Base-by-base conservation (phyloP, 805 yeast species). In the Candida adriatica region DNA sequence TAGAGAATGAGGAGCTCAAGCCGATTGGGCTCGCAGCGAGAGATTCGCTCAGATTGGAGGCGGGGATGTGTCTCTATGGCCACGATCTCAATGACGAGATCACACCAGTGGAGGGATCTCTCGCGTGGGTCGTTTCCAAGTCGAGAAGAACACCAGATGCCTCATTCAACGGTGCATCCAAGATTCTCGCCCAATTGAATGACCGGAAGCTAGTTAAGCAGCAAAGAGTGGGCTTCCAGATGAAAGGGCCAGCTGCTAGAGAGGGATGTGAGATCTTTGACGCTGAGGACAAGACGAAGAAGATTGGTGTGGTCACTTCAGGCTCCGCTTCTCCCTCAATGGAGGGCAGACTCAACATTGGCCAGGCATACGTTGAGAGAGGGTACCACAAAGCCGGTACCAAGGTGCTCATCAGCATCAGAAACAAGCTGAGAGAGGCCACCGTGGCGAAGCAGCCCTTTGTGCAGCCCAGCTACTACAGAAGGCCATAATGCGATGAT, bases 21-120 rank as follows among this genome's bases (percentile, higher is more conserved):
- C 95, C 96, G 23, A 84, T 87, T 46, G 98, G 98, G 5, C 73
- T 92, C 31, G 98, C 97, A n/a, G 97, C 98, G 2, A 78, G 98
- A 58, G 98, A 92, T 57, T 84, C 96, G 8, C 67, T 92, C 44
- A 75, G 98, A 51, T 64, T 92, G 31, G 98, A 92, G 63, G 98
- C 98, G 5, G 98, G 98, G 19, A 84, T 92, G 96, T 92, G 98
- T 59, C 68, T 92, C 34, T 92, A 92, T 50, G 98, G 98, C 3
- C 82, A 87, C 55, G 98, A 92, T 58, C 68, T 92, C 48, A 73
- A 70, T 40, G 95, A 86, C 46, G 56, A 61, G 9, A 75, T 73
- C 18, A 80, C 95, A 3, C 98, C 98, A 8, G 75, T 90, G 4
- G 94, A 87, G 46, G 94, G 92, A 0, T 75, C 92, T 0, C 69